Percentiles rank a stretch among this genome's conserved stretches.
Evolutionary conservation across 768 basidiomycete species (phyloP).

Genomic region (Termitomyces sp.): DNA sequence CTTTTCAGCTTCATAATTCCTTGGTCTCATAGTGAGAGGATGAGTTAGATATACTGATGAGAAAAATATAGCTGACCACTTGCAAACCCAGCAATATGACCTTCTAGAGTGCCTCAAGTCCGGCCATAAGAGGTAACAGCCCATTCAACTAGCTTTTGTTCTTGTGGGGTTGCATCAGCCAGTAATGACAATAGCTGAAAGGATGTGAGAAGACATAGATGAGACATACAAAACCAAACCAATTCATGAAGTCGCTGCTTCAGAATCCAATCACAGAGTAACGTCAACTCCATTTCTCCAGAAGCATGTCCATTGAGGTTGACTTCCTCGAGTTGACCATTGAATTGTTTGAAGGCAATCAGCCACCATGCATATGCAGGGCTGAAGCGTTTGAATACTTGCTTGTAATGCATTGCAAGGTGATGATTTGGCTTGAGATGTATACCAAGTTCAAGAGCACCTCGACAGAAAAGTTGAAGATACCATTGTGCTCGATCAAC

Average conservation of each 20-base stretch:
- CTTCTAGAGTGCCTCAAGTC: too few relatives aligned
- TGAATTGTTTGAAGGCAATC: background rate
- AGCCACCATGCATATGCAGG: background rate
- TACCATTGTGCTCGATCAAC: background rate
- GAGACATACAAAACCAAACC: too few relatives aligned
- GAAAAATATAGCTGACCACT: too few relatives aligned
- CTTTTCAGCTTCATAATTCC: background rate
- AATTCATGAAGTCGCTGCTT: background rate
- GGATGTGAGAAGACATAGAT: background rate
- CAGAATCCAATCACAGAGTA: background rate
- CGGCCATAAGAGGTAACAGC: too few relatives aligned
- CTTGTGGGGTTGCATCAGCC: background rate
- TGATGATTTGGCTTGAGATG: background rate
- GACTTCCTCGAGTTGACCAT: background rate
- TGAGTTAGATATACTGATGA: too few relatives aligned
- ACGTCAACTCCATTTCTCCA: background rate
- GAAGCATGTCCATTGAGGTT: background rate
- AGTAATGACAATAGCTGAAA: background rate
- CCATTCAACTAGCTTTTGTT: background rate
- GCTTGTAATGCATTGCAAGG: background rate
- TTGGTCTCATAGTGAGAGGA: too few relatives aligned
- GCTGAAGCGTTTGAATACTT: background rate
- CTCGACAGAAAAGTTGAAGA: background rate
- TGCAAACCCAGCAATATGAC: background rate
- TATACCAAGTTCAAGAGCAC: background rate